Conservation (phyloP, 768 basidiomycete genomes). For the Boletus speciosus region DNA sequence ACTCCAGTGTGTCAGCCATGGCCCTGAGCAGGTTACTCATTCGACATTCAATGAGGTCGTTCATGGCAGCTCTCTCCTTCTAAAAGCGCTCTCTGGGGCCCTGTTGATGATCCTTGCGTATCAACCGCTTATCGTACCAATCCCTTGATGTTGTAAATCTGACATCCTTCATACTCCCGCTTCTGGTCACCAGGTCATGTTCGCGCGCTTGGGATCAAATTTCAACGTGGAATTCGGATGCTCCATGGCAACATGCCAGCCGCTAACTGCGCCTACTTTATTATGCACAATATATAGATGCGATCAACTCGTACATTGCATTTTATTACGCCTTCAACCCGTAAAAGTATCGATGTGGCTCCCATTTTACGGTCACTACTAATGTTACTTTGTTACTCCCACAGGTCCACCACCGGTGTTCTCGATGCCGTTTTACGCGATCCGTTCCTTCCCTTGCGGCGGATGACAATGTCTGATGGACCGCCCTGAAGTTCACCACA, state of each 20-base stretch:
- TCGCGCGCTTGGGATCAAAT: conserved; percentile 1
- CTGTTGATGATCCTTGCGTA: not conserved
- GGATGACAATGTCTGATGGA: not conserved
- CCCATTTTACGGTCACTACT: not conserved
- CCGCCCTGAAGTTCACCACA: not conserved
- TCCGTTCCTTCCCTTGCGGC: not conserved
- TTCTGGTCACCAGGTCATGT: not conserved
- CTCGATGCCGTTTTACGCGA: not conserved
- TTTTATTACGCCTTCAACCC: not conserved
- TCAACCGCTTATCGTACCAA: not conserved
- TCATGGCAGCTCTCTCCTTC: not conserved
- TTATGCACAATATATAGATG: not conserved
- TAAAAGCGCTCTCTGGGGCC: not conserved
- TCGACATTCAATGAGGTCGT: too few relatives aligned
- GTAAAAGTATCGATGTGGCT: not conserved
- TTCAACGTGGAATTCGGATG: not conserved
- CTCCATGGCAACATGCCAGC: not conserved
- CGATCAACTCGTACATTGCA: not conserved
- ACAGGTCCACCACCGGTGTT: too few relatives aligned
- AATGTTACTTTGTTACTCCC: not conserved
- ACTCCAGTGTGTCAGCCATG: not conserved
- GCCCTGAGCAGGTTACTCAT: not conserved
- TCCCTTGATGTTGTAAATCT: conserved; percentile 7
- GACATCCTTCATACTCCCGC: not conserved
- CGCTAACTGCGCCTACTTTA: not conserved